Conservation (phyloP, 371 early-diverging fungal genomes). For the Apophysomyces ossiformis region DNA sequence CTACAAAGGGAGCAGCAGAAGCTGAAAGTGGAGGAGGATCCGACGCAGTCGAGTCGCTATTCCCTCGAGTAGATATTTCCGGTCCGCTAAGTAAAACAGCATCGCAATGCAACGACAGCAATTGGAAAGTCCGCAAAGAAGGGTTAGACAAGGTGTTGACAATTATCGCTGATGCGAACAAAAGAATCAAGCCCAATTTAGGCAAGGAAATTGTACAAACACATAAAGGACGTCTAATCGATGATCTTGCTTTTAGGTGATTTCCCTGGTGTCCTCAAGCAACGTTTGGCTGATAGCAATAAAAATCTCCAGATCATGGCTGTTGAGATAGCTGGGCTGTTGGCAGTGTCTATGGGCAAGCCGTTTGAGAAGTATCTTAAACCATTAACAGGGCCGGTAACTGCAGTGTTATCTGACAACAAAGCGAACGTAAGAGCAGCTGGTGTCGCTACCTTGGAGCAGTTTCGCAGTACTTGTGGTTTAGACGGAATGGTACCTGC, state of each 20-base stretch:
- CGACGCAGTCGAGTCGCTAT: constrained; percentile 81
- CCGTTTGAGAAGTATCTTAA: constrained; percentile 80
- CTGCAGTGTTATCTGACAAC: constrained; percentile 81
- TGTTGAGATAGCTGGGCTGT: constrained; percentile 70
- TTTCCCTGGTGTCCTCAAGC: constrained; percentile 79
- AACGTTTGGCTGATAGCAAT: constrained; percentile 86
- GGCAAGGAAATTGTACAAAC: constrained; percentile 33
- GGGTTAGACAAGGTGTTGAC: constrained; percentile 82
- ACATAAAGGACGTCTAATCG: not conserved
- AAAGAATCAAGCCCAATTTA: constrained; percentile 81
- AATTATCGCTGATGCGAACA: constrained; percentile 78
- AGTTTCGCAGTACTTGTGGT: constrained; percentile 66
- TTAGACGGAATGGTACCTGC: constrained; percentile 72
- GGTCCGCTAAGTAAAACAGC: constrained; percentile 45
- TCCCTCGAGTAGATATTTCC: constrained; percentile 86
- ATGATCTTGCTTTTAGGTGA: constrained; percentile 54
- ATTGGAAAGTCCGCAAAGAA: constrained; percentile 96
- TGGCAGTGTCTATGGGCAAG: constrained; percentile 85
- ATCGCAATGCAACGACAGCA: constrained; percentile 75
- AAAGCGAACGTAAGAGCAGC: constrained; percentile 86
- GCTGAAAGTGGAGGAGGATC: constrained; percentile 29
- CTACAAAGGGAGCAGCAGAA: constrained; percentile 57
- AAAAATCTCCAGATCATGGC: constrained; percentile 82
- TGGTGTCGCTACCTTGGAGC: constrained; percentile 75
- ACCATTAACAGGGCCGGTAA: constrained; percentile 63